phyloP scores from a whole-genome alignment of 345 rosid genomes.

The Eucalyptus virginea region DNA sequence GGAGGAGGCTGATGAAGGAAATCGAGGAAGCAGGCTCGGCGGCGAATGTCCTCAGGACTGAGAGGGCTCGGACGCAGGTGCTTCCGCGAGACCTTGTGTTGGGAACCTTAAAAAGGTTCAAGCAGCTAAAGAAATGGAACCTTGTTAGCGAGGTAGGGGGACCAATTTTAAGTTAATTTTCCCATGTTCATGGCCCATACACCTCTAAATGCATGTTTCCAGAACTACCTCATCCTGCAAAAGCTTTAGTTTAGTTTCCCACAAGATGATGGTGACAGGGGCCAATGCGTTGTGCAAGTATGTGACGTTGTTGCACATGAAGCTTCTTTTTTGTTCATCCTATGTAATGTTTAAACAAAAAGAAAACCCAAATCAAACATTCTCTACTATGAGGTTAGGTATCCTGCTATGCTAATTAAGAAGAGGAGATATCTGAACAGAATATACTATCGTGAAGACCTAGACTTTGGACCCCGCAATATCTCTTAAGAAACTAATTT shows the following conservation, averaged over 20 bases:
- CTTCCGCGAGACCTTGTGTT: constrained; percentile 65
- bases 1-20: constrained; percentile 74
- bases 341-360: neutral
- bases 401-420: neutral
- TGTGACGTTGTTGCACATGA: neutral
- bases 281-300: neutral
- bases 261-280: neutral
- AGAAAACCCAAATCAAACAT: neutral
- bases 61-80: constrained; percentile 23
- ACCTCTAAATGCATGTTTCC: neutral
- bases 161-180: neutral
- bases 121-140: constrained; percentile 90
- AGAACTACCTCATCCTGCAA: neutral
- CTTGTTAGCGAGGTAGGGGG: constrained; percentile 69
- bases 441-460: neutral
- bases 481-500: neutral
- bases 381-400: neutral
- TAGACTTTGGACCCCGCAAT: neutral
- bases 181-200: neutral
- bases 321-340: neutral
- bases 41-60: constrained; percentile 43
- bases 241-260: neutral
- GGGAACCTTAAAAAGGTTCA: constrained; percentile 84
- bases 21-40: constrained; percentile 69
- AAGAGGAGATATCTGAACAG: neutral